Evolutionary conservation across 2,329 filamentous ascomycete genomes (phyloP).

Genomic region (Trichoderma lentiforme): DNA sequence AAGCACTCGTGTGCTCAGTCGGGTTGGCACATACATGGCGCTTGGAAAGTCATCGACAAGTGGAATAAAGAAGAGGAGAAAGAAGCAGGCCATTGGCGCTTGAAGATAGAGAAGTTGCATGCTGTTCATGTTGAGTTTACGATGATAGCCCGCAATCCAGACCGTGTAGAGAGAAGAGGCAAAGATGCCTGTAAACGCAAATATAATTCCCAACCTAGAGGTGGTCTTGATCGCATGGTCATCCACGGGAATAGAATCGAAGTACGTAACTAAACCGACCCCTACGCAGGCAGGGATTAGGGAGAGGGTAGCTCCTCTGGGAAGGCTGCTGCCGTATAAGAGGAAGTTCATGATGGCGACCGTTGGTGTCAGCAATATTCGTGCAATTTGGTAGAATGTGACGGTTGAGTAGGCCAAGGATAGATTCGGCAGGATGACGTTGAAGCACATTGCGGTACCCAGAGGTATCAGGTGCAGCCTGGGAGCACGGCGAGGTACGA

Average conservation of each 20-base stretch:
- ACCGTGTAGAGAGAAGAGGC: constrained; percentile 66
- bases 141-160: constrained; percentile 64
- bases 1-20: not conserved
- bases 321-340: constrained; percentile 56
- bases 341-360: constrained; percentile 64
- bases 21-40: not conserved
- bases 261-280: constrained; percentile 65
- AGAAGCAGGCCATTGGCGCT: constrained; percentile 58
- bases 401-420: constrained; percentile 65
- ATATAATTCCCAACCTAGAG: constrained; percentile 56
- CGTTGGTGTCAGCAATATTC: constrained; percentile 63
- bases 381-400: constrained; percentile 67
- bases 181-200: constrained; percentile 61
- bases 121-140: constrained; percentile 62
- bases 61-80: constrained; percentile 64
- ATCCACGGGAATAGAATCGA: constrained; percentile 55
- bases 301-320: constrained; percentile 50
- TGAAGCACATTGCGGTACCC: constrained; percentile 64
- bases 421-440: constrained; percentile 66
- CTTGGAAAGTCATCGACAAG: constrained; percentile 62
- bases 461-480: constrained; percentile 59
- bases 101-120: constrained; percentile 69
- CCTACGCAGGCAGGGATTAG: constrained; percentile 61
- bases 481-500: constrained; percentile 53
- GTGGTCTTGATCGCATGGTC: constrained; percentile 53